A percentile compares a stretch with the other conserved stretches of the same genome.
These are phyloP conservation scores for Lachancea kluyveri DNA, from an alignment of 805 yeast genomes.

Conservation along the genomic window DNA sequence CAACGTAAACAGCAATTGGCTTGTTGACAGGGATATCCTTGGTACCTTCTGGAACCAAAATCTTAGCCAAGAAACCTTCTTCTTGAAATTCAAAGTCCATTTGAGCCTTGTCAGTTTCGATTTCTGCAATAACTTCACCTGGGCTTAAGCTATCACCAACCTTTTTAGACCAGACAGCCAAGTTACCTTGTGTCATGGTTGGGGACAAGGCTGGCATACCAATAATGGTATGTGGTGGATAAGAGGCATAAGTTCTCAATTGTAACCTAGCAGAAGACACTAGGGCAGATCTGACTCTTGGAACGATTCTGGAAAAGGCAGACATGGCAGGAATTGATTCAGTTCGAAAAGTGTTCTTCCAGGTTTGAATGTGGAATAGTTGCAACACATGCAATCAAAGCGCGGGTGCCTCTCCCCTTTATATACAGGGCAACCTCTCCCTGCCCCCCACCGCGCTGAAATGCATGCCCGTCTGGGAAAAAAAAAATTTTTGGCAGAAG, in stretches of 20 bases:
- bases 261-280: constrained; percentile 18
- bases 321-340: constrained; percentile 27
- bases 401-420: too few species aligned
- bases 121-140: constrained; percentile 94
- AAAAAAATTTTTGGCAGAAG: too few species aligned
- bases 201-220: constrained; percentile 99
- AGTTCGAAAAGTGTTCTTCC: too few species aligned
- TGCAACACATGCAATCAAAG: too few species aligned
- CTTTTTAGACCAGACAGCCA: constrained; percentile 83
- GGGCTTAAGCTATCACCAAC: constrained; percentile 85
- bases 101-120: constrained; percentile 95
- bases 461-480: too few species aligned
- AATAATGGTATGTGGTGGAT: constrained; percentile 81
- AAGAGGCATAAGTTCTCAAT: constrained; percentile 37
- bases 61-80: constrained; percentile 88
- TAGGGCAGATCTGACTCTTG: constrained; percentile 20
- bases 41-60: constrained; percentile 74
- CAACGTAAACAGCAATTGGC: constrained; percentile 96
- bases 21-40: constrained; percentile 89
- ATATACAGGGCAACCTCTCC: too few species aligned
- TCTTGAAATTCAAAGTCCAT: constrained; percentile 99
- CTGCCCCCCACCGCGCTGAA: too few species aligned
- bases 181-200: constrained; percentile 94
- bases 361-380: too few species aligned
- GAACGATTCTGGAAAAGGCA: constrained; percentile 23